These are phyloP conservation scores for Xenoacremonium recifei DNA, from an alignment of 2,329 filamentous ascomycete genomes.

Conservation along the genomic window DNA sequence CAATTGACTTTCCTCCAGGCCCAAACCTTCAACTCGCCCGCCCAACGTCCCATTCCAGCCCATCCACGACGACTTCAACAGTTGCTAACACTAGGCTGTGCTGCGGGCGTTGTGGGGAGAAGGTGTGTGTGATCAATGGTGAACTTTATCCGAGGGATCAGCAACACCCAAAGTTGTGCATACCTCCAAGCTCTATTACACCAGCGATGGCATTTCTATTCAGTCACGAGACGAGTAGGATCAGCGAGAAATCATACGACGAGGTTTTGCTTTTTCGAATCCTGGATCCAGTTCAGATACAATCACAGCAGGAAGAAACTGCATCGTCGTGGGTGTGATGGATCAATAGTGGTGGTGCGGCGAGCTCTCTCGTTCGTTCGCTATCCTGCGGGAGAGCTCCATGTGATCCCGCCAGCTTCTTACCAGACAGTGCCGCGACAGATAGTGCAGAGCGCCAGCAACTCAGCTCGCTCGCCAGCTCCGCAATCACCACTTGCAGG, in stretches of 20 bases:
- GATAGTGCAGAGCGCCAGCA: too few species aligned
- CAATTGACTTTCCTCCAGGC: conserved; percentile 6
- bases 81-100: conserved; percentile 13
- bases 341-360: conserved; percentile 7
- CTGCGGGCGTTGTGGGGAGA: conserved; percentile 19
- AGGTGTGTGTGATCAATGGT: conserved; percentile 10
- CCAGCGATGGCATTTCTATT: too few species aligned
- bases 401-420: conserved; percentile 4
- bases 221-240: too few species aligned
- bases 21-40: conserved; percentile 4
- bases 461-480: too few species aligned
- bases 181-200: background rate
- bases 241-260: too few species aligned
- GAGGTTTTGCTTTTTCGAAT: too few species aligned
- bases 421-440: too few species aligned
- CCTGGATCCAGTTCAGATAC: too few species aligned
- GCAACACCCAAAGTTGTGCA: conserved; percentile 2
- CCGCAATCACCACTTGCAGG: too few species aligned
- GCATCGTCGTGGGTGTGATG: background rate
- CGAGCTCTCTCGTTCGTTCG: conserved; percentile 6
- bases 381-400: conserved; percentile 4
- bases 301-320: background rate
- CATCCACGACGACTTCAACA: conserved; percentile 2
- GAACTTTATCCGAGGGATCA: conserved; percentile 18
- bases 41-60: conserved; percentile 1